Evolutionary conservation across 192 early-diverging fungal species (phyloP).

Genomic region (Podila epicladia): DNA sequence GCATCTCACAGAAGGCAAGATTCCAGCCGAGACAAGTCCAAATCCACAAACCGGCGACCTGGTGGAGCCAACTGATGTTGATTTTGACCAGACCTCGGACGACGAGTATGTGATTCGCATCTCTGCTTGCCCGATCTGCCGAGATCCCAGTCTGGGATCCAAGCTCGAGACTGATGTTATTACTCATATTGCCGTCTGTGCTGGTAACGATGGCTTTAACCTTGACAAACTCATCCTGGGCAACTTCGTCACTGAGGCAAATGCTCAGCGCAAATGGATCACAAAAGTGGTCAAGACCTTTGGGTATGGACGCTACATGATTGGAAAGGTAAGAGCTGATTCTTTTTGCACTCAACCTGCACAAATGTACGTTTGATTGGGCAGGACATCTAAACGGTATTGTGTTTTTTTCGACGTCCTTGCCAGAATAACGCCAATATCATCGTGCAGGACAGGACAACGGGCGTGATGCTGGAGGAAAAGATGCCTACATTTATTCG

Average conservation of each 20-base stretch:
- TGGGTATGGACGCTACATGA: constrained; percentile 69
- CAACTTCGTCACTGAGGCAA: constrained; percentile 79
- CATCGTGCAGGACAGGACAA: constrained; percentile 75
- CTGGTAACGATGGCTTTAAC: constrained; percentile 73
- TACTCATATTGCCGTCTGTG: constrained; percentile 81
- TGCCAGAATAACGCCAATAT: constrained; percentile 75
- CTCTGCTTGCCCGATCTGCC: constrained; percentile 78
- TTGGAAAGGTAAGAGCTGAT: constrained; percentile 56
- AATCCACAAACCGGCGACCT: constrained; percentile 14
- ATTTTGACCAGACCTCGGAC: constrained; percentile 34
- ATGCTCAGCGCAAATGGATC: constrained; percentile 78
- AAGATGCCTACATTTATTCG: constrained; percentile 82
- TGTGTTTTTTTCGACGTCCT: not conserved
- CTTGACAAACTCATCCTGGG: constrained; percentile 81
- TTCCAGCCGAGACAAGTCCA: not conserved
- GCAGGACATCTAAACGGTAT: not conserved
- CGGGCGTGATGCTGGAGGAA: constrained; percentile 78
- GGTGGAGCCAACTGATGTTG: constrained; percentile 39
- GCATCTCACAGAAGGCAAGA: constrained; percentile 31
- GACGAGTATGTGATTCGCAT: constrained; percentile 74
- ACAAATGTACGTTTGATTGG: constrained; percentile 3
- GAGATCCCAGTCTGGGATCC: constrained; percentile 60
- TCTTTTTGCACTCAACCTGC: not conserved
- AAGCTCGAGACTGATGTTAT: constrained; percentile 76
- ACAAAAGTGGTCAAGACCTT: constrained; percentile 72